These are phyloP conservation scores for Lachnellula arida DNA, from an alignment of 2,329 filamentous ascomycete genomes.

Conservation along the genomic window DNA sequence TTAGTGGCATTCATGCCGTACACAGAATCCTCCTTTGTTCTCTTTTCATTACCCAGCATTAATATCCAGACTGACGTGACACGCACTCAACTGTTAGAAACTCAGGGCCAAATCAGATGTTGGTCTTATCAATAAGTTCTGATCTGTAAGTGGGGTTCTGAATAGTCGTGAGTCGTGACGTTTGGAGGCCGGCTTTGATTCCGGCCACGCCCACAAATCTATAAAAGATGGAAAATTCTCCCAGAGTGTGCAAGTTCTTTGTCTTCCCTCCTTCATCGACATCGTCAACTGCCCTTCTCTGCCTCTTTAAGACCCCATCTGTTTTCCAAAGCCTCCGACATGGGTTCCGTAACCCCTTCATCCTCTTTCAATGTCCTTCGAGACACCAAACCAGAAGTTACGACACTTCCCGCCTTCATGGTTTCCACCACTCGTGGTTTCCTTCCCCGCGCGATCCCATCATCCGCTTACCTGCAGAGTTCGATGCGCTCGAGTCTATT, in stretches of 20 bases:
- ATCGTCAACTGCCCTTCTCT: slow-evolving; percentile 1
- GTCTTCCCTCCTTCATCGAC: slow-evolving; percentile 13
- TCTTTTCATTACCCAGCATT: not conserved
- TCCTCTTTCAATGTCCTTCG: slow-evolving; percentile 54
- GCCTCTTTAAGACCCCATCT: not conserved
- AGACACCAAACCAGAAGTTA: slow-evolving; percentile 59
- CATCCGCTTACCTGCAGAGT: slow-evolving; percentile 64
- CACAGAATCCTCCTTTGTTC: not conserved
- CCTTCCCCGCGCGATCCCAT: slow-evolving; percentile 63
- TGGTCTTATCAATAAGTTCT: not conserved
- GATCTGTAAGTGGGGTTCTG: not conserved
- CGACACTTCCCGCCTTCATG: slow-evolving; percentile 68
- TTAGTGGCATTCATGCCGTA: not conserved
- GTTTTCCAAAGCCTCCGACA: slow-evolving; percentile 14
- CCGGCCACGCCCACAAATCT: slow-evolving; percentile 24
- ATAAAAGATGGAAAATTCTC: slow-evolving; percentile 25
- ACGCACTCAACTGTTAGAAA: not conserved
- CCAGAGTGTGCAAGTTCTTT: slow-evolving; percentile 10
- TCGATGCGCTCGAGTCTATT: slow-evolving; percentile 66
- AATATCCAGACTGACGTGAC: not conserved
- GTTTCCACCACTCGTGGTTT: slow-evolving; percentile 72
- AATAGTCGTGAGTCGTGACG: not conserved
- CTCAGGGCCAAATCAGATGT: not conserved
- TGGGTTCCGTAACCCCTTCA: slow-evolving; percentile 28
- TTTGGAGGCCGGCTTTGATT: slow-evolving; percentile 25